Conservation (phyloP, 176 grass and related monocot species). For the Carex myosuroides region DNA sequence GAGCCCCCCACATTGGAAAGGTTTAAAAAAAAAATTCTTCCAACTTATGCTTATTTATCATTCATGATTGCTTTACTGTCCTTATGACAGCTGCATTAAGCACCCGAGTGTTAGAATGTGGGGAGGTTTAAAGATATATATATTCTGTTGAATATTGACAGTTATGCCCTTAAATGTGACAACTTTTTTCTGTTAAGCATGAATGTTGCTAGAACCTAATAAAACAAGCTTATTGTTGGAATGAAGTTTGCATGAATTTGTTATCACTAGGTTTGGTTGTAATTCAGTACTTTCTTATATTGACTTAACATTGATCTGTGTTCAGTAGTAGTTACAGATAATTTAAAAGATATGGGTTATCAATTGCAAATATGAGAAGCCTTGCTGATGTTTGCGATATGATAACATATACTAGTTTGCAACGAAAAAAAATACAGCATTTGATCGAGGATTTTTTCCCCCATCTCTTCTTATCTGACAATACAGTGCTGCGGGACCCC, state of each 20-base stretch:
- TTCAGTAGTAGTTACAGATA: background rate
- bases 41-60: slow-evolving; percentile 5
- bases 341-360: background rate
- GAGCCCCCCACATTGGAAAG: slow-evolving; percentile 64
- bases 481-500: slow-evolving; percentile 74
- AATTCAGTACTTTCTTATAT: background rate
- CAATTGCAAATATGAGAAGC: background rate
- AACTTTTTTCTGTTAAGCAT: background rate
- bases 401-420: background rate
- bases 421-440: slow-evolving; percentile 11
- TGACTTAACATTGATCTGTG: background rate
- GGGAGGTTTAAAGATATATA: background rate
- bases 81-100: background rate
- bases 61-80: slow-evolving; percentile 37
- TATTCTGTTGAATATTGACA: background rate
- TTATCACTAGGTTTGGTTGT: background rate
- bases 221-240: slow-evolving; percentile 7
- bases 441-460: slow-evolving; percentile 46
- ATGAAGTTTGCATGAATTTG: background rate
- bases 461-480: slow-evolving; percentile 6
- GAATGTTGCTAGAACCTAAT: background rate
- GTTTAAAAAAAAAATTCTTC: slow-evolving; percentile 16
- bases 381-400: background rate
- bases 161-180: background rate
- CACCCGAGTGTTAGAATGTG: background rate